These are phyloP conservation scores for Elongisporangium anandrum DNA, from an alignment of 352 stramenopile genomes.

Conservation along the genomic window DNA sequence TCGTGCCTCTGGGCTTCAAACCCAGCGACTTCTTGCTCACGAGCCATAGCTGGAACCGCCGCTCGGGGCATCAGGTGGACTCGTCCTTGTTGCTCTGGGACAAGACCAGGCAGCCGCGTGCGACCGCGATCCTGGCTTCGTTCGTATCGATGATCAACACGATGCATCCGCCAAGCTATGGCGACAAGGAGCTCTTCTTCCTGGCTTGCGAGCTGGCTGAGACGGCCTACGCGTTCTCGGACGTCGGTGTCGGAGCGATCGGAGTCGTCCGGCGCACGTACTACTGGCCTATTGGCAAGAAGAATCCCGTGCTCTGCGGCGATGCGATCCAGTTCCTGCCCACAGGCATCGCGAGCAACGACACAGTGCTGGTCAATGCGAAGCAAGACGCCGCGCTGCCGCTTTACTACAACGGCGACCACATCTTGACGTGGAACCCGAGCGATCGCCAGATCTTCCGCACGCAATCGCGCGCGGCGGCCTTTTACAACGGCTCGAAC, in stretches of 20 bases:
- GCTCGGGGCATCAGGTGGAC: conserved; percentile 24
- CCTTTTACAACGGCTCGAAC: conserved; percentile 30
- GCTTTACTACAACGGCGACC: conserved; percentile 5
- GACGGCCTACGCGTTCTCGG: conserved; percentile 22
- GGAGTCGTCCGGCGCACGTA: conserved; percentile 6
- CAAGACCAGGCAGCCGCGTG: conserved; percentile 23
- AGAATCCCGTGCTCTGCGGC: conserved; percentile 16
- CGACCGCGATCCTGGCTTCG: conserved; percentile 25
- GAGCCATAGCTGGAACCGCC: conserved; percentile 20
- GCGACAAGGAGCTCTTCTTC: conserved; percentile 41
- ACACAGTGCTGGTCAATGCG: conserved; percentile 1
- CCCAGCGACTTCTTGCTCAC: conserved; percentile 19
- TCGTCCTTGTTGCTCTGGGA: conserved; percentile 31
- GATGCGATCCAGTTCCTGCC: conserved; percentile 24
- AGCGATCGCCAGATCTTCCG: conserved; percentile 23
- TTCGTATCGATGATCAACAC: conserved; percentile 16
- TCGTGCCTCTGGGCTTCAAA: conserved; percentile 2
- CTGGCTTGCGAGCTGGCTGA: conserved; percentile 32
- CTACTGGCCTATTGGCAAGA: background rate
- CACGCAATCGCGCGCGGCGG: conserved; percentile 20
- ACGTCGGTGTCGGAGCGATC: conserved; percentile 22
- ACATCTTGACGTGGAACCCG: conserved; percentile 18
- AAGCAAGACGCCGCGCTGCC: background rate
- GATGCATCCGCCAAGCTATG: conserved; percentile 9
- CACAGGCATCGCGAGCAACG: background rate